Conservation (phyloP, 192 early-diverging fungal genomes). For the Linnemannia exigua region DNA sequence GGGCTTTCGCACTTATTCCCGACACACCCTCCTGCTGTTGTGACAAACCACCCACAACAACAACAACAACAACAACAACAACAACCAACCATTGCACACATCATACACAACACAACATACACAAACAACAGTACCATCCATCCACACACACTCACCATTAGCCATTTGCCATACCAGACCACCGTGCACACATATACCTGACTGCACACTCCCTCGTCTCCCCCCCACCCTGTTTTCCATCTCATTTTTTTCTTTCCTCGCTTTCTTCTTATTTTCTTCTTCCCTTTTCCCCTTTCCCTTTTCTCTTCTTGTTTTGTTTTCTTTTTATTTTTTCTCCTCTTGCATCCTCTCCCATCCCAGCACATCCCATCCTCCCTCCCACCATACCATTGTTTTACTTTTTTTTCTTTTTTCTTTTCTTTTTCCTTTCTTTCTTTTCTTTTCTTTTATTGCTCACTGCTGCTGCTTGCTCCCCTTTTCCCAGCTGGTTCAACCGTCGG, state of each 20-base stretch:
- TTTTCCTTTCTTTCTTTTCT: neutral
- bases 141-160: no score
- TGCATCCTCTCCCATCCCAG: neutral
- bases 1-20: neutral
- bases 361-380: neutral
- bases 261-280: neutral
- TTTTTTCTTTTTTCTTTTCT: conserved; percentile 11
- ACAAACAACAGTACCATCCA: neutral
- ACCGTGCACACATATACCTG: no score
- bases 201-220: no score
- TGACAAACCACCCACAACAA: neutral
- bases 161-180: no score
- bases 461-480: neutral
- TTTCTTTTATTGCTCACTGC: neutral
- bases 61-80: neutral
- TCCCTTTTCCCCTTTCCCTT: neutral
- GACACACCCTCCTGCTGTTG: neutral
- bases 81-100: neutral
- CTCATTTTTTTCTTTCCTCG: neutral
- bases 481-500: neutral
- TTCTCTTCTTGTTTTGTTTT: neutral
- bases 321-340: neutral
- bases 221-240: conserved; percentile 9
- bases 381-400: conserved; percentile 4
- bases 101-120: neutral